A percentile compares a stretch with the other conserved stretches of the same genome.
Evolutionary conservation across 257 asterid species (phyloP).

Genomic region (Fraxinus quadrangulata): DNA sequence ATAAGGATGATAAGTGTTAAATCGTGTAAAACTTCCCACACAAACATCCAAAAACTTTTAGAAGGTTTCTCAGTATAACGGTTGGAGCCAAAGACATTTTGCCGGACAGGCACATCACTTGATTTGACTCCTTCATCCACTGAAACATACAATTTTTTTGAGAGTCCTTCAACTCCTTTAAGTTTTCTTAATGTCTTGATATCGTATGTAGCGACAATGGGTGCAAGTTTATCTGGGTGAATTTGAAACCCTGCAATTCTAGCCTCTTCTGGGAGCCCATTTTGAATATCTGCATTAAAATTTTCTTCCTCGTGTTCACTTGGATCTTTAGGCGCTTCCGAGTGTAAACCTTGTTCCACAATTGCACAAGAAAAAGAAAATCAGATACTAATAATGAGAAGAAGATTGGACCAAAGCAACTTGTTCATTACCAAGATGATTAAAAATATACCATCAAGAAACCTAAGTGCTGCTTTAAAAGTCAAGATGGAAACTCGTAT

Average conservation of each 20-base stretch:
- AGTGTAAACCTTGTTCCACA: slow-evolving; percentile 36
- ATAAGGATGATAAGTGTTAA: slow-evolving; percentile 88
- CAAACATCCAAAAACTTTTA: slow-evolving; percentile 85
- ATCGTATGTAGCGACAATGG: slow-evolving; percentile 74
- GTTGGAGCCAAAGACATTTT: slow-evolving; percentile 71
- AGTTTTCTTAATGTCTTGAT: slow-evolving; percentile 70
- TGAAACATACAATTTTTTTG: slow-evolving; percentile 63
- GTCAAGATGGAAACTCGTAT: slow-evolving; percentile 72
- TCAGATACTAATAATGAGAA: slow-evolving; percentile 16
- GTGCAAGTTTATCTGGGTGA: slow-evolving; percentile 89
- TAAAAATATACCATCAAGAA: slow-evolving; percentile 63
- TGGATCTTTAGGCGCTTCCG: slow-evolving; percentile 30
- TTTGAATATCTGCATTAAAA: slow-evolving; percentile 44
- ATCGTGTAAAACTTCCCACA: slow-evolving; percentile 97
- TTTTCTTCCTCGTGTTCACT: slow-evolving; percentile 30
- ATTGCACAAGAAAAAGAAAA: slow-evolving; percentile 32
- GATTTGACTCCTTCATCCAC: slow-evolving; percentile 67
- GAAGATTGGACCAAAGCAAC: slow-evolving; percentile 5
- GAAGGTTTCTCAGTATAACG: slow-evolving; percentile 79
- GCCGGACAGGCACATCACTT: slow-evolving; percentile 61
- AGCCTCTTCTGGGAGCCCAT: slow-evolving; percentile 77
- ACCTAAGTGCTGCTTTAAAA: slow-evolving; percentile 83
- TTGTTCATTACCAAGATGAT: slow-evolving; percentile 14
- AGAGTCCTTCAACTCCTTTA: slow-evolving; percentile 79
- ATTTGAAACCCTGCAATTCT: slow-evolving; percentile 61